Conservation (phyloP, 176 grass and related monocot genomes). For the Alopecurus myosuroides region DNA sequence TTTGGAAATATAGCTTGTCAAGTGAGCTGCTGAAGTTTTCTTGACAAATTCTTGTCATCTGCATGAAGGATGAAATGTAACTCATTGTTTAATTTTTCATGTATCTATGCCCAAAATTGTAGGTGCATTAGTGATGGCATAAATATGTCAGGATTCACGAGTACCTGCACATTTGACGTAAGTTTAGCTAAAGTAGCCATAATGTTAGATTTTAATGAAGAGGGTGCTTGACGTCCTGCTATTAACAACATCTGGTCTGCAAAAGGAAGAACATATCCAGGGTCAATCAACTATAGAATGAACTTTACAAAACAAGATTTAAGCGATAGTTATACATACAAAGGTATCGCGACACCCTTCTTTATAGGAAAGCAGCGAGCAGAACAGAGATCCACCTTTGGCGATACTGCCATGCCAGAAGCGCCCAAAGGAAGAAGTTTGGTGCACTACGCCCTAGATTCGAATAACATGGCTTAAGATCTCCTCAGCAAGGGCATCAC, state of each 20-base stretch:
- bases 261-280: slow-evolving; percentile 30
- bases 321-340: slow-evolving; percentile 54
- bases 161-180: slow-evolving; percentile 48
- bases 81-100: slow-evolving; percentile 29
- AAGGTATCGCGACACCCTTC: slow-evolving; percentile 58
- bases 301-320: slow-evolving; percentile 9
- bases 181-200: slow-evolving; percentile 74
- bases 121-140: slow-evolving; percentile 23
- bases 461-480: slow-evolving; percentile 43
- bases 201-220: slow-evolving; percentile 74
- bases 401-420: slow-evolving; percentile 73
- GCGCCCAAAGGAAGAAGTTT: slow-evolving; percentile 43
- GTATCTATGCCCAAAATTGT: slow-evolving; percentile 15
- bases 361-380: slow-evolving; percentile 82
- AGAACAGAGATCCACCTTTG: slow-evolving; percentile 78
- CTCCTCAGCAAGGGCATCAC: slow-evolving; percentile 29
- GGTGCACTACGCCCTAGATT: slow-evolving; percentile 34
- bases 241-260: slow-evolving; percentile 68
- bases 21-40: slow-evolving; percentile 33
- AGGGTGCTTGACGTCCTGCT: slow-evolving; percentile 36
- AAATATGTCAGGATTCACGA: neutral
- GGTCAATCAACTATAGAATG: slow-evolving; percentile 13
- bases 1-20: slow-evolving; percentile 39
- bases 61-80: slow-evolving; percentile 26
- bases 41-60: slow-evolving; percentile 40